These are phyloP conservation scores for Naematelia encephala DNA, from an alignment of 768 basidiomycete genomes.

Conservation along the genomic window DNA sequence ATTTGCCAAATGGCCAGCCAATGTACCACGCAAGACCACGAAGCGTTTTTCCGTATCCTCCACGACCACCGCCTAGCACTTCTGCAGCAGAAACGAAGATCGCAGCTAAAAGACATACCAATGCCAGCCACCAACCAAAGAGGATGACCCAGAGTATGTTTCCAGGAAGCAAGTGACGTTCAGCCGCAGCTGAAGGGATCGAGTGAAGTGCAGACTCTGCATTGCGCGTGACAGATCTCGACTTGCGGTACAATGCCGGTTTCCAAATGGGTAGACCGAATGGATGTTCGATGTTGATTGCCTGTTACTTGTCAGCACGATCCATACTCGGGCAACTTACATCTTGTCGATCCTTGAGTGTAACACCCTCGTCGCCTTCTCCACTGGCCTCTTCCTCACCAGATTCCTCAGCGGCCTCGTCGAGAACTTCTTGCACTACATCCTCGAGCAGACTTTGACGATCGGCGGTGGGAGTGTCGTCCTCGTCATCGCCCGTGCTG, in stretches of 20 bases:
- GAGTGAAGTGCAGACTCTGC: slow-evolving; percentile 93
- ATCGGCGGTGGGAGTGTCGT: slow-evolving; percentile 27
- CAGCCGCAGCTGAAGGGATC: slow-evolving; percentile 85
- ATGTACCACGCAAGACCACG: slow-evolving; percentile 95
- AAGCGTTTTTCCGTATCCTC: slow-evolving; percentile 77
- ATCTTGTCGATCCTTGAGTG: slow-evolving; percentile 90
- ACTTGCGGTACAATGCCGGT: slow-evolving; percentile 96
- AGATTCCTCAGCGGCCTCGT: slow-evolving; percentile 28
- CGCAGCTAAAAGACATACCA: slow-evolving; percentile 67
- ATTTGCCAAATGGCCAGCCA: slow-evolving; percentile 97
- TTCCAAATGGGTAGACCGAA: slow-evolving; percentile 99
- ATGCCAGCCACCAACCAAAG: slow-evolving; percentile 91
- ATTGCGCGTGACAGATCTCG: slow-evolving; percentile 89
- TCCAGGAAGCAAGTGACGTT: slow-evolving; percentile 86
- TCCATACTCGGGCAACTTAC: slow-evolving; percentile 52
- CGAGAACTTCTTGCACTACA: slow-evolving; percentile 38
- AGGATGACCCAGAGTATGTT: slow-evolving; percentile 86
- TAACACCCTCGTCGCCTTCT: slow-evolving; percentile 74
- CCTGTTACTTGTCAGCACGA: slow-evolving; percentile 37
- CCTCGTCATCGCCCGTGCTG: slow-evolving; percentile 45
- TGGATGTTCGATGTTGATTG: slow-evolving; percentile 96
- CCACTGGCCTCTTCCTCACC: slow-evolving; percentile 38
- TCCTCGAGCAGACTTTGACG: slow-evolving; percentile 31
- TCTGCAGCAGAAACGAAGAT: slow-evolving; percentile 61
- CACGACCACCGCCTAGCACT: slow-evolving; percentile 71